Percentiles rank a stretch among this genome's conserved stretches.
phyloP scores from a whole-genome alignment of 192 early-diverging fungal genomes.

The Coemansia sp. region DNA sequence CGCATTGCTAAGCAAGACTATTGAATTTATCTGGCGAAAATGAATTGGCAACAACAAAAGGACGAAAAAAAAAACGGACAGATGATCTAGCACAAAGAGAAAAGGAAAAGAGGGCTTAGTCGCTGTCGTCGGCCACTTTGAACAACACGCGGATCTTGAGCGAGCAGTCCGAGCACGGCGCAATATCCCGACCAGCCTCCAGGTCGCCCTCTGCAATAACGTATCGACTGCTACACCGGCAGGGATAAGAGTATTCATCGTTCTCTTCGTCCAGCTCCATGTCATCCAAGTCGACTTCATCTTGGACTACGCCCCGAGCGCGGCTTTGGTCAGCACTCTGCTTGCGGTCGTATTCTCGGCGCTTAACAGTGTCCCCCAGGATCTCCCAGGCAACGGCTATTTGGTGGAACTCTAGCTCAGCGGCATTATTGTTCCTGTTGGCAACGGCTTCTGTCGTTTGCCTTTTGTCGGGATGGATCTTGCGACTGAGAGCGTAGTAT shows the following conservation, averaged over 20 bases:
- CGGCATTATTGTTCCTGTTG: background rate
- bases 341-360: conserved; percentile 33
- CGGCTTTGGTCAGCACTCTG: conserved; percentile 9
- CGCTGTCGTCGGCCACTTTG: conserved; percentile 48
- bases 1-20: background rate
- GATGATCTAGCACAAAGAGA: background rate
- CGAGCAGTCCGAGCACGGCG: conserved; percentile 70
- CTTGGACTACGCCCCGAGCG: conserved; percentile 62
- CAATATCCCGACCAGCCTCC: conserved; percentile 64
- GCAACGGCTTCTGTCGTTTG: background rate
- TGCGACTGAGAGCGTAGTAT: conserved; percentile 37
- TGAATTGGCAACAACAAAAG: background rate
- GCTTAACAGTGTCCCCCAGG: conserved; percentile 22
- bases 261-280: conserved; percentile 72
- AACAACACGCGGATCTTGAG: conserved; percentile 71
- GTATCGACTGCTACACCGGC: conserved; percentile 71
- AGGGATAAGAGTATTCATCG: conserved; percentile 55
- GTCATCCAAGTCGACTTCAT: conserved; percentile 79
- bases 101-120: background rate
- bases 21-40: background rate
- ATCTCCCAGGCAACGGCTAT: conserved; percentile 48
- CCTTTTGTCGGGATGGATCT: conserved; percentile 42
- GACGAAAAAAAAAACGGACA: background rate
- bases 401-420: conserved; percentile 30
- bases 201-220: conserved; percentile 66